phyloP scores from a whole-genome alignment of 2,329 filamentous ascomycete genomes.

The Sphaerulina musiva region DNA sequence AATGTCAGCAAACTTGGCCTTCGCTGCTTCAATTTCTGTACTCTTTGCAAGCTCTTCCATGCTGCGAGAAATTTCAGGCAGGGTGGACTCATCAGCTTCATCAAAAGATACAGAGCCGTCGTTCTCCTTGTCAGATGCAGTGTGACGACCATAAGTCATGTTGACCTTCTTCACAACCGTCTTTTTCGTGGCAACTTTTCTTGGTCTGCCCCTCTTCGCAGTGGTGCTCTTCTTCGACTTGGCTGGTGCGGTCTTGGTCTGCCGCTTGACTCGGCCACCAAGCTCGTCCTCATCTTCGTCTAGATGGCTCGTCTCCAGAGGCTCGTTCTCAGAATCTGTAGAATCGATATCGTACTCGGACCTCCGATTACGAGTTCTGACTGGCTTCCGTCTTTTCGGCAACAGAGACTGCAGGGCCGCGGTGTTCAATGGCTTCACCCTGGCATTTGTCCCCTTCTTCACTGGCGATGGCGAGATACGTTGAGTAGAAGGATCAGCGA shows the following conservation, averaged over 20 bases:
- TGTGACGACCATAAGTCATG: slow-evolving; percentile 28
- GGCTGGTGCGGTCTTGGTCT: slow-evolving; percentile 16
- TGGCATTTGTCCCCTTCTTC: slow-evolving; percentile 24
- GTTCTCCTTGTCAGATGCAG: slow-evolving; percentile 42
- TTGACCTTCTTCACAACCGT: slow-evolving; percentile 6
- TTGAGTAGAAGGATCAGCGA: slow-evolving; percentile 22
- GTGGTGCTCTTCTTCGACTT: slow-evolving; percentile 11
- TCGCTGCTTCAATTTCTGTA: slow-evolving; percentile 39
- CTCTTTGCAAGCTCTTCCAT: slow-evolving; percentile 31
- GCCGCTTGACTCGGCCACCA: slow-evolving; percentile 20
- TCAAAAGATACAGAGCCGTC: slow-evolving; percentile 26
- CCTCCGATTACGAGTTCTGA: slow-evolving; percentile 22
- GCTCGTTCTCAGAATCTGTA: slow-evolving; percentile 30
- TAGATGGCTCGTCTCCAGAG: slow-evolving; percentile 20
- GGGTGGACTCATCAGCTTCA: slow-evolving; percentile 23
- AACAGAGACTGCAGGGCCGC: slow-evolving; percentile 42
- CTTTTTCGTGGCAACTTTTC: slow-evolving; percentile 10
- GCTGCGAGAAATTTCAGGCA: slow-evolving; percentile 20
- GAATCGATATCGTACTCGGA: slow-evolving; percentile 39
- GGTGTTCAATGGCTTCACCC: slow-evolving; percentile 35
- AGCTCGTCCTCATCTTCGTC: slow-evolving; percentile 41
- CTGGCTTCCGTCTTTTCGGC: slow-evolving; percentile 36
- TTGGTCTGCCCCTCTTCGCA: slow-evolving; percentile 17
- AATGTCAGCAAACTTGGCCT: slow-evolving; percentile 45
- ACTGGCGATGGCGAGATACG: slow-evolving; percentile 20